Conservation (phyloP, 306 rosid species). For the Quercus berberidifolia region DNA sequence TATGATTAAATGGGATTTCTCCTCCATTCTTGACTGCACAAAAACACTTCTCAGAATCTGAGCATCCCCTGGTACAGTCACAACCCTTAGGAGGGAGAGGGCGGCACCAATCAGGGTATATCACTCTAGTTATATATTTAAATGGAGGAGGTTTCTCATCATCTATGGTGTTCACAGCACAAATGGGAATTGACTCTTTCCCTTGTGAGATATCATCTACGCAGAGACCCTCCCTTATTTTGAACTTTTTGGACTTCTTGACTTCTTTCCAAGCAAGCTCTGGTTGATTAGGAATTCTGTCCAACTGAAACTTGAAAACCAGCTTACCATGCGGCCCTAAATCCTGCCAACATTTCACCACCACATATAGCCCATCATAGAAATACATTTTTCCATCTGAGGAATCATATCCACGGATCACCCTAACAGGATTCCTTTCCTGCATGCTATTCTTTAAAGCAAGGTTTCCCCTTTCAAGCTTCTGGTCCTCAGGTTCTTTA, state of each 20-base stretch:
- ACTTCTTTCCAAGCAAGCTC: constrained; percentile 85
- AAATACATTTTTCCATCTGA: constrained; percentile 64
- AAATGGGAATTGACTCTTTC: constrained; percentile 68
- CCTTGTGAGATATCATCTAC: constrained; percentile 78
- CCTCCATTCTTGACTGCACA: constrained; percentile 82
- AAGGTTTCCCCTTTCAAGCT: constrained; percentile 91
- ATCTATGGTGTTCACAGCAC: constrained; percentile 76
- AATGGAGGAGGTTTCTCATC: constrained; percentile 76
- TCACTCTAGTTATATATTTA: constrained; percentile 62
- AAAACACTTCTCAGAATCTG: constrained; percentile 60
- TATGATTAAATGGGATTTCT: constrained; percentile 74
- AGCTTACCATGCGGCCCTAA: constrained; percentile 79
- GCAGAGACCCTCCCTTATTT: constrained; percentile 65
- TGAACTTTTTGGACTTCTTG: constrained; percentile 67
- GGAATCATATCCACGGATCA: constrained; percentile 79
- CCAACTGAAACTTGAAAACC: constrained; percentile 66
- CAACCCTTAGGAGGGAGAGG: constrained; percentile 58
- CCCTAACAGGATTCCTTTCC: constrained; percentile 74
- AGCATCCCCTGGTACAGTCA: constrained; percentile 65
- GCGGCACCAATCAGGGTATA: constrained; percentile 68
- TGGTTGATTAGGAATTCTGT: constrained; percentile 69
- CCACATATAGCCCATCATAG: constrained; percentile 82
- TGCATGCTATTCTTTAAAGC: constrained; percentile 74
- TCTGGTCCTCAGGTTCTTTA: constrained; percentile 92
- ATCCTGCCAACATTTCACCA: constrained; percentile 71